These are phyloP conservation scores for Neodidymelliopsis sp. DNA, from an alignment of 2,329 filamentous ascomycete species.

Conservation along the genomic window DNA sequence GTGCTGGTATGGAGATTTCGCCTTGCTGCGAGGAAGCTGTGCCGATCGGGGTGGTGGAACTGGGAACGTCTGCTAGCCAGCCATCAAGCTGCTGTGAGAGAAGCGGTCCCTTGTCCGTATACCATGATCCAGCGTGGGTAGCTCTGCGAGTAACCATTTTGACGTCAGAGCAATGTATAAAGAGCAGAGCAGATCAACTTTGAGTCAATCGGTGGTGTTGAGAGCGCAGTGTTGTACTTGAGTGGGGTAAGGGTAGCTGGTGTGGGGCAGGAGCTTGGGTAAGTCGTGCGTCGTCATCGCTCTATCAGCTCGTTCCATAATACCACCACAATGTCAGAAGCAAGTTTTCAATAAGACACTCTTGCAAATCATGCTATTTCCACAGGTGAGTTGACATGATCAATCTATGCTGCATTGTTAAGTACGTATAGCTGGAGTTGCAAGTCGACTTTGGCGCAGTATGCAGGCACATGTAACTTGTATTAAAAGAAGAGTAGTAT, in stretches of 20 bases:
- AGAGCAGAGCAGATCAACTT: not conserved
- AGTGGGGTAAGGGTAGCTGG: constrained; percentile 21
- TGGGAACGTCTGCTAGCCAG: constrained; percentile 77
- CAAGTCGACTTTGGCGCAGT: too few relatives aligned
- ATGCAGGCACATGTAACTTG: too few relatives aligned
- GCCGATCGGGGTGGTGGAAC: constrained; percentile 67
- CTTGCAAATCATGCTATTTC: too few relatives aligned
- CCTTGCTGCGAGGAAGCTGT: constrained; percentile 50
- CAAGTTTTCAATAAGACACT: too few relatives aligned
- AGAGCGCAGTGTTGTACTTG: constrained; percentile 5
- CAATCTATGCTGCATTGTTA: too few relatives aligned
- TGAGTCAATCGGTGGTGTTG: not conserved
- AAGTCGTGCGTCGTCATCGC: constrained; percentile 16
- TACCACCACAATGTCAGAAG: not conserved
- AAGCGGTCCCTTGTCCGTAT: constrained; percentile 66
- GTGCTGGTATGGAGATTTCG: constrained; percentile 65
- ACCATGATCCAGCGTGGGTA: constrained; percentile 89
- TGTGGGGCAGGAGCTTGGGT: constrained; percentile 24
- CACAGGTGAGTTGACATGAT: too few relatives aligned
- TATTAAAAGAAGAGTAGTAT: too few relatives aligned
- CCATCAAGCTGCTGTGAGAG: constrained; percentile 74
- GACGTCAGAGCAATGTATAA: not conserved
- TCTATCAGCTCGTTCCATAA: not conserved
- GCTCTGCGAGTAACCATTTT: constrained; percentile 61
- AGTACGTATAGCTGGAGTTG: too few relatives aligned